A percentile compares a stretch with the other conserved stretches of the same genome.
phyloP scores from a whole-genome alignment of 2,329 filamentous ascomycete species.

The Curvularia spicifera region DNA sequence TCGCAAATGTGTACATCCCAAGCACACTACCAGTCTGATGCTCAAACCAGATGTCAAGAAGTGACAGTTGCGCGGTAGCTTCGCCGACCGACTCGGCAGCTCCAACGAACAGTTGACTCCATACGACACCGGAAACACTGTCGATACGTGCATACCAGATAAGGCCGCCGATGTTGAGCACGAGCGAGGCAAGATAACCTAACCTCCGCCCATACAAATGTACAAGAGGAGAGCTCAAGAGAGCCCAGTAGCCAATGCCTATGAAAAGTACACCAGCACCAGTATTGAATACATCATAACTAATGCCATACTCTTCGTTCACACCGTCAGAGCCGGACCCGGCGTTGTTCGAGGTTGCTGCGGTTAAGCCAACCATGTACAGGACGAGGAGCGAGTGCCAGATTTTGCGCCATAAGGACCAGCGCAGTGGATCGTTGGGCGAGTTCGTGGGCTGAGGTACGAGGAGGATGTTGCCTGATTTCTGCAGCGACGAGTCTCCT shows the following conservation, averaged over 20 bases:
- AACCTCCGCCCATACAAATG: constrained; percentile 3
- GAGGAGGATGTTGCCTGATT: neutral
- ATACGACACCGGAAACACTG: constrained; percentile 1
- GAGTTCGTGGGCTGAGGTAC: constrained; percentile 2
- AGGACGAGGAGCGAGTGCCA: constrained; percentile 4
- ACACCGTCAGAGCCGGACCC: constrained; percentile 2
- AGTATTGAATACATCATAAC: constrained; percentile 2
- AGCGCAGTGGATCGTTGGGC: constrained; percentile 4
- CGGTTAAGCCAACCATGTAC: constrained; percentile 3
- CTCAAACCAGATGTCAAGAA: constrained; percentile 4
- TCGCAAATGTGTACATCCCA: constrained; percentile 6
- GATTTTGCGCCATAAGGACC: neutral
- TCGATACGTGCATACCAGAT: constrained; percentile 6
- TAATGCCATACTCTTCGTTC: constrained; percentile 3
- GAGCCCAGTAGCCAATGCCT: constrained; percentile 2
- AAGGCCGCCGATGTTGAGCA: constrained; percentile 1
- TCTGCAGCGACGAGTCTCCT: neutral
- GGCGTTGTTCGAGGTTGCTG: constrained; percentile 3
- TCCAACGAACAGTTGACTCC: constrained; percentile 2
- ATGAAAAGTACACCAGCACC: constrained; percentile 3
- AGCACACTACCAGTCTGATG: constrained; percentile 3
- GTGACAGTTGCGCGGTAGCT: constrained; percentile 5
- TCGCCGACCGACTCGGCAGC: constrained; percentile 4
- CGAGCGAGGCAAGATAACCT: constrained; percentile 3
- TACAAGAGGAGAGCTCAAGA: constrained; percentile 4